A percentile compares a stretch with the other conserved stretches of the same genome.
These are phyloP conservation scores for Berkeleyomyces rouxiae DNA, from an alignment of 2,329 filamentous ascomycete species.

Conservation along the genomic window DNA sequence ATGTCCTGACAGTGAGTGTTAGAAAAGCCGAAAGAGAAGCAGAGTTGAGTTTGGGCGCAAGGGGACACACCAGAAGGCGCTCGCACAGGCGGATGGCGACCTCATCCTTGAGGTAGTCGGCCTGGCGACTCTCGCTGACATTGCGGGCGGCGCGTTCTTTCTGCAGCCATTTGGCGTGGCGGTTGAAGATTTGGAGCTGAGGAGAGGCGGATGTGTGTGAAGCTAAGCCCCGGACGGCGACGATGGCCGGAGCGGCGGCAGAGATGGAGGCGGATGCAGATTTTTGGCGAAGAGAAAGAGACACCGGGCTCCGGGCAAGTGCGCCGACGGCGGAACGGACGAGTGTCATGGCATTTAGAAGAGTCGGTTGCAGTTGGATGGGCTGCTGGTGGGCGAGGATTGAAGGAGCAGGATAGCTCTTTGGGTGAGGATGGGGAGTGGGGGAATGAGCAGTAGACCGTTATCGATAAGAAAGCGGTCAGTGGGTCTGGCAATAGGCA, in stretches of 20 bases:
- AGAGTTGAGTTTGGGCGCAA: neutral
- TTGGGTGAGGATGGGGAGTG: too few relatives aligned
- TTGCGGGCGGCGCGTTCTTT: conserved; percentile 69
- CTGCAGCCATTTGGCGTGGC: conserved; percentile 72
- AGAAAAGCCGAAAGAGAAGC: neutral
- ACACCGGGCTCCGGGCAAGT: neutral
- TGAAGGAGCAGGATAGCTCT: neutral
- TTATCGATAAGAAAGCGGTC: neutral
- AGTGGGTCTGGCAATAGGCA: too few relatives aligned
- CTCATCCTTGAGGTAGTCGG: conserved; percentile 89
- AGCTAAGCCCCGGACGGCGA: conserved; percentile 1
- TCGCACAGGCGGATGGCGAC: conserved; percentile 74
- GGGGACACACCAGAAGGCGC: conserved; percentile 49
- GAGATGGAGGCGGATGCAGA: neutral
- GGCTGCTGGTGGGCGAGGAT: neutral
- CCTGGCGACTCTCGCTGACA: conserved; percentile 53
- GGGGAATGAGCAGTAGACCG: too few relatives aligned
- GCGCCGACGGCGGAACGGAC: neutral
- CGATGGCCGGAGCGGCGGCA: neutral
- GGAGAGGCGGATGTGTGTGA: conserved; percentile 11
- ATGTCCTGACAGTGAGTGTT: conserved; percentile 48
- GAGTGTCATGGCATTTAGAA: conserved; percentile 4
- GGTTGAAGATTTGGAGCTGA: conserved; percentile 78
- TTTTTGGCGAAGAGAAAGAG: neutral
- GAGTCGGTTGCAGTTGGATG: neutral